These are phyloP conservation scores for Suhomyces guaymorum DNA, from an alignment of 1,139 yeast species.

Conservation along the genomic window DNA sequence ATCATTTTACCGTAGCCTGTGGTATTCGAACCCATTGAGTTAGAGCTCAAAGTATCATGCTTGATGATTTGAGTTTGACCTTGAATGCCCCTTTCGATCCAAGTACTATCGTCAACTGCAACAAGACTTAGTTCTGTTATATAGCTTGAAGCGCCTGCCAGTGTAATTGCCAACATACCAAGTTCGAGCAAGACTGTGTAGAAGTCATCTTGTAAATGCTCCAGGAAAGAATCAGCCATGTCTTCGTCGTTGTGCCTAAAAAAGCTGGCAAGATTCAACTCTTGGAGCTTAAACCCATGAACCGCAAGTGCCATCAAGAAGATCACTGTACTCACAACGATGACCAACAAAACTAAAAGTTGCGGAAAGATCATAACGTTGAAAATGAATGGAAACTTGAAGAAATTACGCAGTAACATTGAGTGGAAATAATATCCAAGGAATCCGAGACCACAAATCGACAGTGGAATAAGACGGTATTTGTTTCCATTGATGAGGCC, in stretches of 20 bases:
- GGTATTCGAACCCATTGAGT: too few relatives aligned
- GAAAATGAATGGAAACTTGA: constrained; percentile 56
- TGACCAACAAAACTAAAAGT: constrained; percentile 50
- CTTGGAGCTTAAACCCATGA: constrained; percentile 53
- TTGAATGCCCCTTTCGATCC: constrained; percentile 47
- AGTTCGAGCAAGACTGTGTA: constrained; percentile 59
- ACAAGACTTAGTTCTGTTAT: constrained; percentile 59
- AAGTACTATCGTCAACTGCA: constrained; percentile 52
- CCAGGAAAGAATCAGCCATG: constrained; percentile 24
- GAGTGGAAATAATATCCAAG: constrained; percentile 46
- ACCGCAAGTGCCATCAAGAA: constrained; percentile 57
- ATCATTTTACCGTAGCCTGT: constrained; percentile 40
- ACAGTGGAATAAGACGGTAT: constrained; percentile 63
- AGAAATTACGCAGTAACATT: constrained; percentile 37
- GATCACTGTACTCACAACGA: constrained; percentile 51
- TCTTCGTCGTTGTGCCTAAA: constrained; percentile 38
- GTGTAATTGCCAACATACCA: constrained; percentile 63
- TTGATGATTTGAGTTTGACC: too few relatives aligned
- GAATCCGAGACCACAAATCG: constrained; percentile 54
- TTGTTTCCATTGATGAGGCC: constrained; percentile 53
- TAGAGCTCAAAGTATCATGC: too few relatives aligned
- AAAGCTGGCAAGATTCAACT: constrained; percentile 51
- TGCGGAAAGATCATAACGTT: constrained; percentile 63
- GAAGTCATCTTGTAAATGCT: constrained; percentile 57
- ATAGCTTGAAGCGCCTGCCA: constrained; percentile 67